Percentiles rank a stretch among this genome's conserved stretches.
These are phyloP conservation scores for Elsinoe necatrix DNA, from an alignment of 2,329 filamentous ascomycete species.

Conservation along the genomic window DNA sequence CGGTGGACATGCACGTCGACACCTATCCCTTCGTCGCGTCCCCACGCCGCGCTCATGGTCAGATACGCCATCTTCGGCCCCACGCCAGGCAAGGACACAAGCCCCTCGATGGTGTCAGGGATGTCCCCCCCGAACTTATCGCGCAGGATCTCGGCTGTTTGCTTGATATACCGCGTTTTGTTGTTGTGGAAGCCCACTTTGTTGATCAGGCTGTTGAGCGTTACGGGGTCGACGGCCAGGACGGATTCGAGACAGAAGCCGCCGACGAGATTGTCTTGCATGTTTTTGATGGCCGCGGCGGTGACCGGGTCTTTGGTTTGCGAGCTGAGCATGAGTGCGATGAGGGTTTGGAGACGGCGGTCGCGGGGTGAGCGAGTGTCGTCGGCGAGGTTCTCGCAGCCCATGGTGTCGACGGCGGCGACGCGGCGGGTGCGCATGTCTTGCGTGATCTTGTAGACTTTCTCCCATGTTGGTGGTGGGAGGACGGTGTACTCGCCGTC, in stretches of 20 bases:
- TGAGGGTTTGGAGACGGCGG: constrained; percentile 74
- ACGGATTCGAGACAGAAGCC: constrained; percentile 68
- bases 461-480: constrained; percentile 73
- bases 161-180: constrained; percentile 73
- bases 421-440: constrained; percentile 64
- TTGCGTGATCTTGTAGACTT: constrained; percentile 67
- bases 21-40: constrained; percentile 66
- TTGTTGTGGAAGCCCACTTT: constrained; percentile 92
- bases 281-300: constrained; percentile 67
- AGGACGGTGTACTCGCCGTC: constrained; percentile 23
- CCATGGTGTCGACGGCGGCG: constrained; percentile 95
- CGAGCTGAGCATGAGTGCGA: constrained; percentile 81
- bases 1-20: constrained; percentile 94
- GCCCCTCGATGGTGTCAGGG: constrained; percentile 64
- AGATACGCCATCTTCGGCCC: constrained; percentile 94
- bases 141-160: constrained; percentile 61
- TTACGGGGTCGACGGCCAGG: constrained; percentile 57
- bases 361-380: constrained; percentile 43
- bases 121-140: constrained; percentile 68
- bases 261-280: constrained; percentile 65
- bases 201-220: constrained; percentile 66
- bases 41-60: constrained; percentile 70
- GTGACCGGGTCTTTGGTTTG: constrained; percentile 93
- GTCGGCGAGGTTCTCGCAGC: constrained; percentile 70
- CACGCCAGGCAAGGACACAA: constrained; percentile 73